Evolutionary conservation across 1,139 yeast species (phyloP).

Genomic region (Pichia sp.): DNA sequence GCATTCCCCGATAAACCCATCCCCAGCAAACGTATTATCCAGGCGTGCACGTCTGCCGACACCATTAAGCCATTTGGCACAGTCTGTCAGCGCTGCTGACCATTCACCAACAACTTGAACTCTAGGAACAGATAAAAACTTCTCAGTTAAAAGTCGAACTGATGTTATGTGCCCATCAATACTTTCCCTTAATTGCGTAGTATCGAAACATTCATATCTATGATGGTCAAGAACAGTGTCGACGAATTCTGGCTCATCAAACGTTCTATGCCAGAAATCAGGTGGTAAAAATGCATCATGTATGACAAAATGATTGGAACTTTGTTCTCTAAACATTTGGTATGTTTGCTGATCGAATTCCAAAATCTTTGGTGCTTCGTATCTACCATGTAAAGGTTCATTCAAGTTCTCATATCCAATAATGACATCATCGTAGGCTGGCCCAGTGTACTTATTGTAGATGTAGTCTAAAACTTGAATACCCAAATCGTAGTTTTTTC

Average conservation of each 20-base stretch:
- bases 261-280: constrained; percentile 57
- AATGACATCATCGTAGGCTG: constrained; percentile 59
- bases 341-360: constrained; percentile 59
- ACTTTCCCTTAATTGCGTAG: constrained; percentile 44
- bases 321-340: constrained; percentile 27
- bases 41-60: constrained; percentile 65
- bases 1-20: constrained; percentile 59
- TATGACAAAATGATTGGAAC: constrained; percentile 51
- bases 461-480: constrained; percentile 44
- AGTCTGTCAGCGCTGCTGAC: constrained; percentile 86
- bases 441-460: constrained; percentile 44
- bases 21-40: constrained; percentile 61
- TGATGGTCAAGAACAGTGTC: constrained; percentile 86
- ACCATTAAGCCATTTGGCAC: constrained; percentile 66
- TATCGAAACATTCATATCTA: constrained; percentile 82
- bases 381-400: constrained; percentile 80
- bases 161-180: constrained; percentile 38
- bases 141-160: constrained; percentile 33
- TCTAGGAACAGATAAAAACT: constrained; percentile 35
- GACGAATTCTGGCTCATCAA: constrained; percentile 38
- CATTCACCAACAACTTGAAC: constrained; percentile 54
- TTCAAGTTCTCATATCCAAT: constrained; percentile 83
- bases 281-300: constrained; percentile 73
- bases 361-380: constrained; percentile 58
- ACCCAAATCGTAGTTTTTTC: constrained; percentile 50